Base-by-base conservation (phyloP, 257 asterid species). In the Nyctanthes arbortristis region DNA sequence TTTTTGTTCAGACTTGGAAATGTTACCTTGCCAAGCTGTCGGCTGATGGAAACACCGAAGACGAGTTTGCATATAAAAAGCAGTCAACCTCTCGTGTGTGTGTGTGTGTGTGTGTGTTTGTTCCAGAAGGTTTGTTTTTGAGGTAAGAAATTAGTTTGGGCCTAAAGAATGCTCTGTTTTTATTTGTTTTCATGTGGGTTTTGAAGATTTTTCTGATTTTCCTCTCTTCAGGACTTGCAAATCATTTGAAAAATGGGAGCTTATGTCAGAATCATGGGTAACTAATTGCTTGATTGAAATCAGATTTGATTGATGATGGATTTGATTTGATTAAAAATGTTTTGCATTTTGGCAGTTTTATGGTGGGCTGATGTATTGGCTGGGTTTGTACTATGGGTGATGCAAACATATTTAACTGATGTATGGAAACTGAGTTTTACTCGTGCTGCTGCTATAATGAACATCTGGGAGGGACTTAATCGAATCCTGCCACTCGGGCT, bases 381-480 rank as follows among this genome's bases (percentile, higher is more conserved):
- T 3, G 12, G 24, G 1, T 88, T 62, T 35, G 87, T 84, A 9
- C 63, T 86, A 31, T 90, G 85, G 39, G 80, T 78, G 75, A 75
- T 86, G 96, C 90, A 76, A 73, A 82, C 74, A 16, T 90, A 88
- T 68, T 65, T 90, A 57, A 88, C 91, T 5, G 61, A 78, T 55
- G 90, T 90, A 1, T 90, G 97, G 97, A 75, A 78, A 22, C 69
- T 90, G 52, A 81, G 77, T 32, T 70, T 82, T 18, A 81, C 85
- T 34, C 80, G 75, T 59, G 87, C 95, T 49, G 85, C 97, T 66
- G 87, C 65, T 2, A 82, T 84, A 25, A 24, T 82, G 40, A 88
- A 86, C 16, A 16, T 85, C 11, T 83, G 83, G 84, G 56, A 61
- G 11, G 96, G 93, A 36, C 34, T 83, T 49, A 61, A 78, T 0